Evolutionary conservation across 2,329 filamentous ascomycete species (phyloP).

Genomic region (Paecilomyces fulvus): DNA sequence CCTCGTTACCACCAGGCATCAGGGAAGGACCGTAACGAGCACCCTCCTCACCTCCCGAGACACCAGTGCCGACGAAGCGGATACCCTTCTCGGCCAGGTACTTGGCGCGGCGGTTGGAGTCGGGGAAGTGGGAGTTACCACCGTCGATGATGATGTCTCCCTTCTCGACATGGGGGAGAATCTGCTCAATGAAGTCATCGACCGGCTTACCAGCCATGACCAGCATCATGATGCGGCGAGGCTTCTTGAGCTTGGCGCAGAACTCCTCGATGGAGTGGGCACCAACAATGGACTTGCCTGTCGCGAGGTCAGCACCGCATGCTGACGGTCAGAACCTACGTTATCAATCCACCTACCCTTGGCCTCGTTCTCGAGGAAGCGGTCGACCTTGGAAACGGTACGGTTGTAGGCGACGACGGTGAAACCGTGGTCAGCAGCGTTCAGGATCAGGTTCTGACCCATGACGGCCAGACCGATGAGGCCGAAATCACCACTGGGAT

Average conservation of each 20-base stretch:
- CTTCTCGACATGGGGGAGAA: conserved; percentile 71
- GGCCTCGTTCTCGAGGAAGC: conserved; percentile 82
- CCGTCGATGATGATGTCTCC: conserved; percentile 98
- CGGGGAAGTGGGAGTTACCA: conserved; percentile 98
- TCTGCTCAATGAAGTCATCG: conserved; percentile 96
- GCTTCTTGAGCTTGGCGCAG: conserved; percentile 90
- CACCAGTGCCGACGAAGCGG: conserved; percentile 92
- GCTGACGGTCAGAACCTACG: not conserved
- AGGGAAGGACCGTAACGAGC: conserved; percentile 93
- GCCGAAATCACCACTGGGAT: conserved; percentile 72
- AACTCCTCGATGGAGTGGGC: conserved; percentile 93
- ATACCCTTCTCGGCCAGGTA: conserved; percentile 83
- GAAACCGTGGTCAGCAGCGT: conserved; percentile 86
- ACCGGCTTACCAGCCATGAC: conserved; percentile 98
- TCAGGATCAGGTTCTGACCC: conserved; percentile 81
- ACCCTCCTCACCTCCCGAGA: conserved; percentile 98
- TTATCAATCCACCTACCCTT: conserved; percentile 49
- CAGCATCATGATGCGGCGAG: conserved; percentile 94
- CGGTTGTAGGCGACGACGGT: conserved; percentile 98
- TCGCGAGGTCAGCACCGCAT: conserved; percentile 21
- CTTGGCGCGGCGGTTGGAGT: conserved; percentile 92
- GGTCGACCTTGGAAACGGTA: conserved; percentile 96
- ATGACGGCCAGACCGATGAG: conserved; percentile 90
- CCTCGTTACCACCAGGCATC: conserved; percentile 98
- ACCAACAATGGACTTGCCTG: conserved; percentile 86